Conservation (phyloP, 1,284 basidiomycete genomes). For the Psilocybe mexicana region DNA sequence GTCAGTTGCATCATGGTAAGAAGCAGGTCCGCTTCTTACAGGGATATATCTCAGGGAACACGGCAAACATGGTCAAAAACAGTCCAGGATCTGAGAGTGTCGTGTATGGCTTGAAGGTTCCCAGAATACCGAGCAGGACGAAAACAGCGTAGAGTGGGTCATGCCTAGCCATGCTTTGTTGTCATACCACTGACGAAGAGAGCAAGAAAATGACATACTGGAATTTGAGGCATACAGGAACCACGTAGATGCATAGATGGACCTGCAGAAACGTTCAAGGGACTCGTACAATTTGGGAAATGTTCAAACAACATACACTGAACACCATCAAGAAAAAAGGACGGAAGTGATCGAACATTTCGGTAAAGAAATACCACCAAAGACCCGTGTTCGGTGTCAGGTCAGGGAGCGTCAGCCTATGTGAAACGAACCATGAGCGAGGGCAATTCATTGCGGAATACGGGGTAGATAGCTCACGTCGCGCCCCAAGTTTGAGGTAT, state of each 20-base stretch:
- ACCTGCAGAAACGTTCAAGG: constrained; percentile 46
- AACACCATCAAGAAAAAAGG: constrained; percentile 97
- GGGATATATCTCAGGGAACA: constrained; percentile 85
- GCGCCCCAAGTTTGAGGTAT: constrained; percentile 80
- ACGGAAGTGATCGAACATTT: constrained; percentile 99
- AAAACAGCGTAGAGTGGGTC: constrained; percentile 85
- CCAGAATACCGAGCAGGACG: constrained; percentile 76
- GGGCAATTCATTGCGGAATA: not conserved
- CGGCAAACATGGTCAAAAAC: constrained; percentile 76
- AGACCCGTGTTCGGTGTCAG: constrained; percentile 92
- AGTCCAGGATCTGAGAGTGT: constrained; percentile 87
- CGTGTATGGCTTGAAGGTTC: constrained; percentile 91
- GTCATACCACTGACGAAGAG: not conserved
- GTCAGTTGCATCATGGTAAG: not conserved
- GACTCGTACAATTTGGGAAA: not conserved
- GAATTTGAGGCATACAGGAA: constrained; percentile 87
- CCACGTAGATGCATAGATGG: constrained; percentile 83
- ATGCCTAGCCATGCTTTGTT: constrained; percentile 47
- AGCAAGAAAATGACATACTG: constrained; percentile 47
- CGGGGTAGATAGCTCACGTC: constrained; percentile 53
- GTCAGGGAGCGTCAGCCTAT: constrained; percentile 75
- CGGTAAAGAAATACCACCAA: constrained; percentile 99
- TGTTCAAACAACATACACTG: constrained; percentile 57
- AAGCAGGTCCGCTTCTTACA: constrained; percentile 53
- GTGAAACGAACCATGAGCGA: constrained; percentile 1